Conservation (phyloP, 1,284 basidiomycete genomes). For the Heterobasidion parviporum region DNA sequence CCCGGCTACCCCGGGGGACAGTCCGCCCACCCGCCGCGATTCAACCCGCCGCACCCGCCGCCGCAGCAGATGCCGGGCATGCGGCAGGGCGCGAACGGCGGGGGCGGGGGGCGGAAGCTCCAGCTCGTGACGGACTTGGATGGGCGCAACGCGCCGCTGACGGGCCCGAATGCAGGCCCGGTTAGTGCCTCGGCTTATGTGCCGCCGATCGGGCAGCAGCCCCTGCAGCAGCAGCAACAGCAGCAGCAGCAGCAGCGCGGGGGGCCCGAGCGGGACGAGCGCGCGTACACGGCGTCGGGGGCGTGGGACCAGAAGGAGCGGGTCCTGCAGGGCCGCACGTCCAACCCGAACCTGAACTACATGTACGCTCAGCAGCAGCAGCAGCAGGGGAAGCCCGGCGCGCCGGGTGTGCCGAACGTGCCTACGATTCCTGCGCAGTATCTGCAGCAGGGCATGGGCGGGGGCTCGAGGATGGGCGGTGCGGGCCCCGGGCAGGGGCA, state of each 20-base stretch:
- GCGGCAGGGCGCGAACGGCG: constrained; percentile 27
- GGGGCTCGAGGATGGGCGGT: constrained; percentile 37
- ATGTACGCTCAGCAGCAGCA: constrained; percentile 35
- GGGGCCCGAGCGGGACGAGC: constrained; percentile 25
- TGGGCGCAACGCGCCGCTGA: constrained; percentile 47
- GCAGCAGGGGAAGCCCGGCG: constrained; percentile 20
- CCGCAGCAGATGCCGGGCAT: constrained; percentile 34
- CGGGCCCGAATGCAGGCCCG: constrained; percentile 28
- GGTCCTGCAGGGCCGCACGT: constrained; percentile 42
- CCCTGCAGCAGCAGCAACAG: constrained; percentile 21
- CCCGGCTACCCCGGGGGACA: constrained; percentile 37
- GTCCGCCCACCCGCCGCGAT: constrained; percentile 51
- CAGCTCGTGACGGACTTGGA: constrained; percentile 56
- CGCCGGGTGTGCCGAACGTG: constrained; percentile 47
- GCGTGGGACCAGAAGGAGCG: constrained; percentile 60
- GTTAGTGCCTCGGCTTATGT: constrained; percentile 37
- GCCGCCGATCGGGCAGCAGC: constrained; percentile 39
- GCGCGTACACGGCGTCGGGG: constrained; percentile 32
- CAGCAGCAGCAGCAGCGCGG: constrained; percentile 21
- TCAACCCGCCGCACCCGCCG: constrained; percentile 47
- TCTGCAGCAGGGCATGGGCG: constrained; percentile 34
- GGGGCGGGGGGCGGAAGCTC: constrained; percentile 32
- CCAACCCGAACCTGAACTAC: constrained; percentile 63
- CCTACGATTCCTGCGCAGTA: constrained; percentile 67
- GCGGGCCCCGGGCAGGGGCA: constrained; percentile 6